phyloP scores from a whole-genome alignment of 345 rosid genomes.

The Combretum micranthum region DNA sequence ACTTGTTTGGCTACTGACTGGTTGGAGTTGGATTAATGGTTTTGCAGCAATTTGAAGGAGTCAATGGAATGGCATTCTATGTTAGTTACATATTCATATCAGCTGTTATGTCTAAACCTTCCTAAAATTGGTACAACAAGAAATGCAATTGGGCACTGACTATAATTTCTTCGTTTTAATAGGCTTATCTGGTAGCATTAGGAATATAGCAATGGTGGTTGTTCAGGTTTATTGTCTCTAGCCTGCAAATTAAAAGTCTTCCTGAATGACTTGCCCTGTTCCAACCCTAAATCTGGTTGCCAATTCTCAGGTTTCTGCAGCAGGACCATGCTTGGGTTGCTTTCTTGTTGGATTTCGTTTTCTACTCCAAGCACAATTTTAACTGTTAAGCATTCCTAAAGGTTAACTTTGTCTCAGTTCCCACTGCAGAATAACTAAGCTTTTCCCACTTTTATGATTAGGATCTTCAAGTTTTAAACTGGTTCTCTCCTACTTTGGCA shows the following conservation, averaged over 20 bases:
- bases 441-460: slow-evolving; percentile 12
- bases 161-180: slow-evolving; percentile 3
- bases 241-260: too few species aligned
- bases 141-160: not conserved
- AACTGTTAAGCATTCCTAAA: not conserved
- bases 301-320: slow-evolving; percentile 60
- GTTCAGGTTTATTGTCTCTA: slow-evolving; percentile 48
- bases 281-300: slow-evolving; percentile 33
- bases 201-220: slow-evolving; percentile 61
- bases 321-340: slow-evolving; percentile 78
- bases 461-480: slow-evolving; percentile 38
- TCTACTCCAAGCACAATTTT: slow-evolving; percentile 33
- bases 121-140: not conserved
- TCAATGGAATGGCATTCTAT: slow-evolving; percentile 32
- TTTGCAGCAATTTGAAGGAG: slow-evolving; percentile 80
- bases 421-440: not conserved
- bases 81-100: slow-evolving; percentile 30
- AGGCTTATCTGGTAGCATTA: slow-evolving; percentile 71
- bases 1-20: slow-evolving; percentile 7
- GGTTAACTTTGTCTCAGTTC: not conserved
- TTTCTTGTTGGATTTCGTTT: slow-evolving; percentile 49
- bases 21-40: slow-evolving; percentile 66
- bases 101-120: slow-evolving; percentile 25
- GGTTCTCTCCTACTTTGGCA: slow-evolving; percentile 35
- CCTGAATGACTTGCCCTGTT: too few species aligned